These are phyloP conservation scores for Spathaspora girioi DNA, from an alignment of 805 yeast genomes.

Conservation along the genomic window DNA sequence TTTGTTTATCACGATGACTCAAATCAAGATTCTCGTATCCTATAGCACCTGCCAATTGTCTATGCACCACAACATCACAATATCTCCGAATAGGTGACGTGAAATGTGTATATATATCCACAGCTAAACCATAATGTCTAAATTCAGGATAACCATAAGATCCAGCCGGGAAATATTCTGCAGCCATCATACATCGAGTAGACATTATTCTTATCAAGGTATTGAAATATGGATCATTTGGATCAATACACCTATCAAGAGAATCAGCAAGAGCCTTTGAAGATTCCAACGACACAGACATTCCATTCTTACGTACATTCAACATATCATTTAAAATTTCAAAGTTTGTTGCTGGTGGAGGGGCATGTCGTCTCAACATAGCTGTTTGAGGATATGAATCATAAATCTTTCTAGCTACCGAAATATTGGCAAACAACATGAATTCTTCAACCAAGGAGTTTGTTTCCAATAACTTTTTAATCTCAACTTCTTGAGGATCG, in stretches of 20 bases:
- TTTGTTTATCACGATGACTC: conserved; percentile 80
- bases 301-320: conserved; percentile 64
- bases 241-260: conserved; percentile 81
- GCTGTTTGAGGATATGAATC: conserved; percentile 97
- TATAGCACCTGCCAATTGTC: conserved; percentile 98
- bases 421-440: conserved; percentile 94
- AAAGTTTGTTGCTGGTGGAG: conserved; percentile 95
- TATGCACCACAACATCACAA: conserved; percentile 96
- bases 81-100: conserved; percentile 97
- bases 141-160: conserved; percentile 86
- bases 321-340: conserved; percentile 88
- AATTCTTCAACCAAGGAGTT: conserved; percentile 97
- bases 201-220: conserved; percentile 94
- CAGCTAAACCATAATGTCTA: conserved; percentile 95
- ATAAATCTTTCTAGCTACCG: conserved; percentile 90
- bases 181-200: conserved; percentile 98
- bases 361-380: conserved; percentile 94
- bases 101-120: conserved; percentile 96
- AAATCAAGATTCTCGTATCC: conserved; percentile 83
- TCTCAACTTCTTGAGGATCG: conserved; percentile 93
- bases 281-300: conserved; percentile 74
- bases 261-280: conserved; percentile 93
- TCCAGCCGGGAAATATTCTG: conserved; percentile 94
- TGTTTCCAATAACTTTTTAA: conserved; percentile 82
- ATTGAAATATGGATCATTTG: conserved; percentile 84